These are phyloP conservation scores for Wallacemonas sp. DNA, from an alignment of 208 protist species.

Conservation along the genomic window DNA sequence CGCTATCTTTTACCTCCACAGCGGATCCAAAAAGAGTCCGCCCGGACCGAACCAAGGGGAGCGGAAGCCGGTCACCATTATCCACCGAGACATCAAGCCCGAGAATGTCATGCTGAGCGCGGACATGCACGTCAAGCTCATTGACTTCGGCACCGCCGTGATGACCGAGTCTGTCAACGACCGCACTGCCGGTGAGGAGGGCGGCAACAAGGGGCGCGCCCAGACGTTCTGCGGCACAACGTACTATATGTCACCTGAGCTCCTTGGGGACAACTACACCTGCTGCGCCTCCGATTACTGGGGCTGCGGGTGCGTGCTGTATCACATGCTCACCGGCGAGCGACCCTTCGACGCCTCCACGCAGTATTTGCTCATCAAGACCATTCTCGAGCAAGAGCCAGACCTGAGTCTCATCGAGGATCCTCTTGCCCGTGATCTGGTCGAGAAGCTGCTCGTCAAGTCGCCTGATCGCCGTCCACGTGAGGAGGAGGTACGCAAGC, in stretches of 20 bases:
- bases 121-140: slow-evolving; percentile 93
- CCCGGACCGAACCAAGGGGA: slow-evolving; percentile 13
- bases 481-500: slow-evolving; percentile 64
- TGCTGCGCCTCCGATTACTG: slow-evolving; percentile 94
- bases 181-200: slow-evolving; percentile 57
- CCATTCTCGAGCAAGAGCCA: slow-evolving; percentile 84
- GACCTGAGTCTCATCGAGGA: slow-evolving; percentile 67
- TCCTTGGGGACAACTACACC: slow-evolving; percentile 92
- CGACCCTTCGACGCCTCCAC: slow-evolving; percentile 88
- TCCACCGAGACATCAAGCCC: slow-evolving; percentile 96
- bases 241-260: slow-evolving; percentile 94
- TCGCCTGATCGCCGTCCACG: slow-evolving; percentile 55
- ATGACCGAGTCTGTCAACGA: slow-evolving; percentile 68
- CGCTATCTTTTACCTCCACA: slow-evolving; percentile 95
- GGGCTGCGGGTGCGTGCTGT: slow-evolving; percentile 92
- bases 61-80: slow-evolving; percentile 63
- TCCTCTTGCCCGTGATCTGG: slow-evolving; percentile 69
- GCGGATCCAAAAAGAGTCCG: slow-evolving; percentile 56
- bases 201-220: slow-evolving; percentile 44
- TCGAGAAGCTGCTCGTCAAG: slow-evolving; percentile 76
- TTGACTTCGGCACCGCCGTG: slow-evolving; percentile 96
- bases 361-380: slow-evolving; percentile 87
- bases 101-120: slow-evolving; percentile 95
- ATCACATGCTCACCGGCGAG: slow-evolving; percentile 85
- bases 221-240: slow-evolving; percentile 90